These are phyloP conservation scores for Fennellomyces sp. DNA, from an alignment of 371 early-diverging fungal species.

Conservation along the genomic window DNA sequence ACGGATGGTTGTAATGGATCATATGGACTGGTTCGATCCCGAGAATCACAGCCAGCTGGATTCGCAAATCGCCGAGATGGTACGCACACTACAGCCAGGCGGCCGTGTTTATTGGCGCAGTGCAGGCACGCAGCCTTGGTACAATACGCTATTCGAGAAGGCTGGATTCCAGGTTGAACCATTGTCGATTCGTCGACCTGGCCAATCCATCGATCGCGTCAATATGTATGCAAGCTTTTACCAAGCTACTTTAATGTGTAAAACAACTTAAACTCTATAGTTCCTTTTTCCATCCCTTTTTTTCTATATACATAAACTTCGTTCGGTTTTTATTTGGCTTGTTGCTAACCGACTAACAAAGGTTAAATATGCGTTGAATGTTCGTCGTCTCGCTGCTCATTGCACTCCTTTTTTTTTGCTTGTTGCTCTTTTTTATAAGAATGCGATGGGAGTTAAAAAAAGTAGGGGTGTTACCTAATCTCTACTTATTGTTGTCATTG, in stretches of 20 bases:
- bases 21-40: constrained; percentile 85
- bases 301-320: background rate
- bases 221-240: constrained; percentile 88
- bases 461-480: too few species aligned
- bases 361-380: too few species aligned
- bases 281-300: background rate
- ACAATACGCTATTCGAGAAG: constrained; percentile 71
- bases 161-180: constrained; percentile 72
- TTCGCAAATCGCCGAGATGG: constrained; percentile 70
- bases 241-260: constrained; percentile 23
- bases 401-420: too few species aligned
- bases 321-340: too few species aligned
- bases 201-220: constrained; percentile 76
- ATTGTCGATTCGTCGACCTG: constrained; percentile 67
- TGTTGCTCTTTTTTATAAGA: too few species aligned
- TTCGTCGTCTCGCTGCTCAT: too few species aligned
- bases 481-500: too few species aligned
- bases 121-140: constrained; percentile 85
- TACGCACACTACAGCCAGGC: constrained; percentile 58
- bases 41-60: constrained; percentile 57
- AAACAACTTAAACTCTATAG: background rate
- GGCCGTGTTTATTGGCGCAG: constrained; percentile 83
- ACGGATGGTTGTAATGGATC: constrained; percentile 85
- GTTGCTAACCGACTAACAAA: too few species aligned
- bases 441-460: too few species aligned